Evolutionary conservation across 257 asterid genomes (phyloP).

Genomic region (Perilla frutescens): DNA sequence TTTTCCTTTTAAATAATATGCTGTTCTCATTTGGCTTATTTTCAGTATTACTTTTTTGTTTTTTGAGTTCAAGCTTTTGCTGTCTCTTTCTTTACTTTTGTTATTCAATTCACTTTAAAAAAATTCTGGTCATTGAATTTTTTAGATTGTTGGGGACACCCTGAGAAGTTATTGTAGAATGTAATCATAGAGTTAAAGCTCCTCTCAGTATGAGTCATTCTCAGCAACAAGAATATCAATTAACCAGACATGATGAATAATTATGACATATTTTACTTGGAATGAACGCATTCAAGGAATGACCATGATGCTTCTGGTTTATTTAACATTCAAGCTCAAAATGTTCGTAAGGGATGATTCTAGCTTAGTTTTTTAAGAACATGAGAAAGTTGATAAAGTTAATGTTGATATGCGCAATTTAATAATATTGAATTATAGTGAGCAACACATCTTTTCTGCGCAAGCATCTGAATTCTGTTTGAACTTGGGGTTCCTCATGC

Average conservation of each 20-base stretch:
- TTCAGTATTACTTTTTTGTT: conserved; percentile 5
- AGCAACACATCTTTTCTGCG: not conserved
- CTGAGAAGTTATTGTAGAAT: conserved; percentile 22
- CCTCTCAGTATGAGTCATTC: not conserved
- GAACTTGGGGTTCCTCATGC: conserved; percentile 21
- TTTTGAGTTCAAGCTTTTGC: conserved; percentile 10
- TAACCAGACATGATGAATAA: not conserved
- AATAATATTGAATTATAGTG: conserved; percentile 7
- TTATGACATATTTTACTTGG: conserved; percentile 20
- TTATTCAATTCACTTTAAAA: conserved; percentile 23
- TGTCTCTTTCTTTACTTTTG: conserved; percentile 12
- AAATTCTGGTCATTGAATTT: conserved; percentile 15
- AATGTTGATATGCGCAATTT: conserved; percentile 23
- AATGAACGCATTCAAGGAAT: not conserved
- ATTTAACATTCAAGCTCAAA: conserved; percentile 24
- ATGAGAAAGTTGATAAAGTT: conserved; percentile 26
- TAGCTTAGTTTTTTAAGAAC: conserved; percentile 9
- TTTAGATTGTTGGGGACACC: conserved; percentile 20
- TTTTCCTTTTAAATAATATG: conserved; percentile 22
- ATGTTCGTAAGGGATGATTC: conserved; percentile 24
- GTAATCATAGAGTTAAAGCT: conserved; percentile 13
- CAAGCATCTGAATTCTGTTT: conserved; percentile 26
- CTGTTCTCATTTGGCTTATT: not conserved
- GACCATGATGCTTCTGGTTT: conserved; percentile 25
- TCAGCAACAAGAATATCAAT: conserved; percentile 20